Conservation (phyloP, 2,329 filamentous ascomycete genomes). For the Calycina herbarum region DNA sequence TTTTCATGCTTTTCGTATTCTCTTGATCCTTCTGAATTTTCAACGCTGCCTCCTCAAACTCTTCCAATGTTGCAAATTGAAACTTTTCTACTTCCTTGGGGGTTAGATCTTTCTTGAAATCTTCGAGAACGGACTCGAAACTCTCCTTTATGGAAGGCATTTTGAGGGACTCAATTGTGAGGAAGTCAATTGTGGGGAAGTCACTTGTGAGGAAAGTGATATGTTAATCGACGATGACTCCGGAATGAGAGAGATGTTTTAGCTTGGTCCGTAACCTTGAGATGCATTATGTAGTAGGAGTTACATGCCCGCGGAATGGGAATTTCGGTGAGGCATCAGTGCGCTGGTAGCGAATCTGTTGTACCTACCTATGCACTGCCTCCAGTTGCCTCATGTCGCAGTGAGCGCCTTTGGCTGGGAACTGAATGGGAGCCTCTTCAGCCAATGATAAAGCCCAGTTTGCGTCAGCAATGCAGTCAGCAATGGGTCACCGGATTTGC, state of each 20-base stretch:
- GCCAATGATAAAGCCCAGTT: too few species aligned
- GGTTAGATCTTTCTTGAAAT: background rate
- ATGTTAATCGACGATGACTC: background rate
- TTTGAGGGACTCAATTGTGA: background rate
- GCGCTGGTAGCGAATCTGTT: background rate
- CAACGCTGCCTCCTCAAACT: background rate
- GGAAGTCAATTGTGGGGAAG: background rate
- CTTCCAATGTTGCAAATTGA: background rate
- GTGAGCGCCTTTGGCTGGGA: too few species aligned
- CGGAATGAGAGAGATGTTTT: background rate
- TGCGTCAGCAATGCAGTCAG: background rate
- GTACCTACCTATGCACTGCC: background rate
- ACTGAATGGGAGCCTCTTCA: too few species aligned
- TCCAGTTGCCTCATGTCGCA: background rate
- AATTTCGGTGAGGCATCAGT: background rate
- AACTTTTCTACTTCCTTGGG: background rate
- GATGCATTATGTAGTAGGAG: background rate
- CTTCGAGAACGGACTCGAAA: background rate
- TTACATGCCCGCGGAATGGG: background rate
- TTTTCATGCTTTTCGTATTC: conserved; percentile 29
- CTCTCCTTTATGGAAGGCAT: background rate
- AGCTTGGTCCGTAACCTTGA: too few species aligned
- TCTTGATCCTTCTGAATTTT: conserved; percentile 9
- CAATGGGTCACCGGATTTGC: background rate
- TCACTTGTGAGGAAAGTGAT: background rate